Base-by-base conservation (phyloP, 768 basidiomycete species). In the Astraeus odoratus region DNA sequence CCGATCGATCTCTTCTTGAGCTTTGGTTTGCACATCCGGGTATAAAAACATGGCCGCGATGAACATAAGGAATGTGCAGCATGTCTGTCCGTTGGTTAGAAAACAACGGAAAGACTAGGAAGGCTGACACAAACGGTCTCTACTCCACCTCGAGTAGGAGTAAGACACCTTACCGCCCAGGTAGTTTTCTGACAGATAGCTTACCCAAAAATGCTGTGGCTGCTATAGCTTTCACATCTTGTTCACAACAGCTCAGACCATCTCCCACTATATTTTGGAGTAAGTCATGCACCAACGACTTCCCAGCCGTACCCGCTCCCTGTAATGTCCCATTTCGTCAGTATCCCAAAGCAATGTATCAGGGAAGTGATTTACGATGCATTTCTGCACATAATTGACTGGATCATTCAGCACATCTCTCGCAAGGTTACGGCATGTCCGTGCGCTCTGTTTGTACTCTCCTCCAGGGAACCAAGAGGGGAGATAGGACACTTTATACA, bases 391-490 rank as follows among this genome's bases (percentile, higher is more conserved):
- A 15, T 48, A 65, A 12, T 52, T 20, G 3, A 58, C 39, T 2
- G 60, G 58, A 2, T 13, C 41, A 8, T 49, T 46, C 7, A 58
- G 39, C 8, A 63, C 42, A 7, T 65, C 59, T 19, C 37, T 15
- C 15, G 57, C 60, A 31, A 60, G 48, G 4, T n/a, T 30, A 34
- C 54, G 54, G 19, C 56, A 55, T 16, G 52, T 49, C 1, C 22
- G 35, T 27, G 54, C 58, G 8, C 10, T 26, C 29, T 39, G 39
- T 29, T 60, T 58, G 51, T 47, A 65, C 19, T n/a, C 20, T 18
- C 63, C 57, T 16, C 67, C 67, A 0, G 63, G 67, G 27, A 66
- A 47, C 66, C 66, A 68, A 2, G 54, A 52, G 0, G 67, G 67
- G 22, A 68, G 49, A 24, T 64, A 23, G 23, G 44, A 23, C 22